Conservation (phyloP, 1,284 basidiomycete genomes). For the Pseudozyma thailandica region DNA sequence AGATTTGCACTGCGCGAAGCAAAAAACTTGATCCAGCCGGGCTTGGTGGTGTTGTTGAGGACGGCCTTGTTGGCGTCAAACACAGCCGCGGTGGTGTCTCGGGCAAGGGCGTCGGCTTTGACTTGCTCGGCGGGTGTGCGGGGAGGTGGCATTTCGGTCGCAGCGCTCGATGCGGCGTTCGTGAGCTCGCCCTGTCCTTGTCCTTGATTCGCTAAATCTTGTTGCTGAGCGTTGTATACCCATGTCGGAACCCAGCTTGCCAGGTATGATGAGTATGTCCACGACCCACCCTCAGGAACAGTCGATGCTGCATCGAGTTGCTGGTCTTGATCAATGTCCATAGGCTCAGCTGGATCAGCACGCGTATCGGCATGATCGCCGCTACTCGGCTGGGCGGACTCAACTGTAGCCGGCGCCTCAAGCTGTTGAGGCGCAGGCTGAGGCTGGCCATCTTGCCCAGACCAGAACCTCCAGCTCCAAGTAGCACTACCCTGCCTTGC, state of each 20-base stretch:
- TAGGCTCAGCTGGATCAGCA: slow-evolving; percentile 24
- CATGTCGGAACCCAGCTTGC: slow-evolving; percentile 54
- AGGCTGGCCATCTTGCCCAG: slow-evolving; percentile 16
- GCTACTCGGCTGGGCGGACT: neutral
- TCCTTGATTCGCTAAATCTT: slow-evolving; percentile 1
- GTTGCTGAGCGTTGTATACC: slow-evolving; percentile 46
- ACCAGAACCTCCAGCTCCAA: slow-evolving; percentile 44
- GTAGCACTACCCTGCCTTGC: slow-evolving; percentile 18
- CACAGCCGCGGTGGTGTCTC: slow-evolving; percentile 27
- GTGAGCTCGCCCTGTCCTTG: neutral
- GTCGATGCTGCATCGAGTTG: neutral
- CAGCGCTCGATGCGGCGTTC: neutral
- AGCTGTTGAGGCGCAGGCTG: slow-evolving; percentile 19
- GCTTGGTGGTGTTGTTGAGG: slow-evolving; percentile 52
- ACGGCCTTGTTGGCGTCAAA: slow-evolving; percentile 50
- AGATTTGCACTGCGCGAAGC: slow-evolving; percentile 46
- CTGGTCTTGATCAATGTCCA: slow-evolving; percentile 34
- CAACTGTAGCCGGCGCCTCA: slow-evolving; percentile 4
- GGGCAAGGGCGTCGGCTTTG: slow-evolving; percentile 59
- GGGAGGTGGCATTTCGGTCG: neutral
- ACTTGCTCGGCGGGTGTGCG: slow-evolving; percentile 62
- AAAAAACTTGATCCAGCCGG: slow-evolving; percentile 61
- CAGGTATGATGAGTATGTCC: slow-evolving; percentile 54
- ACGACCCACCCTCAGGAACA: slow-evolving; percentile 21
- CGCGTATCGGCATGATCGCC: neutral